Conservation (phyloP, 306 rosid genomes). For the Oemleria cerasiformis region DNA sequence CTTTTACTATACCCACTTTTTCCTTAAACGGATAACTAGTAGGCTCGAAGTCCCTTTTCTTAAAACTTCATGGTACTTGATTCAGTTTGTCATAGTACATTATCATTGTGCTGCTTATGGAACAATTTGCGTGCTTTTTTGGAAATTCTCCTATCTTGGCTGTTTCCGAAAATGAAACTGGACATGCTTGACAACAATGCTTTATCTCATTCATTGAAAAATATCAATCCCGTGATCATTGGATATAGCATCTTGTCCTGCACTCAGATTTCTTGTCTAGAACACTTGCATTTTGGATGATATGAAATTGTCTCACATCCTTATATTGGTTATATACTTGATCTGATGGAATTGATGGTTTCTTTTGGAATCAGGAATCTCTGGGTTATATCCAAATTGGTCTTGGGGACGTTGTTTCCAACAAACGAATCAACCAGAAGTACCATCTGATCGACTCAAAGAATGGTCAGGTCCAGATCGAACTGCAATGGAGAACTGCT, state of each 20-base stretch:
- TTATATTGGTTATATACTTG: not conserved
- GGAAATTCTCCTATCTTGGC: not conserved
- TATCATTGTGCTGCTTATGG: not conserved
- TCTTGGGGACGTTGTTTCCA: slow-evolving; percentile 68
- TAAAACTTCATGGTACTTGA: not conserved
- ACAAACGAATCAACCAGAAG: slow-evolving; percentile 78
- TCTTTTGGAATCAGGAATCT: slow-evolving; percentile 47
- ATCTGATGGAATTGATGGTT: not conserved
- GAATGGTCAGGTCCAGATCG: slow-evolving; percentile 80
- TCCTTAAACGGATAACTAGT: not conserved
- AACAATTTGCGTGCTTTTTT: not conserved
- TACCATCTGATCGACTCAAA: slow-evolving; percentile 87
- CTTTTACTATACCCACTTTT: not conserved
- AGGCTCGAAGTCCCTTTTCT: not conserved
- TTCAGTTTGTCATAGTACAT: not conserved
- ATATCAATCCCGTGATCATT: not conserved
- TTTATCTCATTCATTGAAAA: not conserved
- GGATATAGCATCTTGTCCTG: not conserved
- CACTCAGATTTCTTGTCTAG: not conserved
- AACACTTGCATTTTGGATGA: not conserved
- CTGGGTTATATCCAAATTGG: slow-evolving; percentile 67
- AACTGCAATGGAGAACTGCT: slow-evolving; percentile 80
- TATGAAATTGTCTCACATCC: not conserved
- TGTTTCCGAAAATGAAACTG: not conserved
- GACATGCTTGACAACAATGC: not conserved